phyloP scores from a whole-genome alignment of 1,139 yeast species.

The Debaryomyces nepalensis region DNA sequence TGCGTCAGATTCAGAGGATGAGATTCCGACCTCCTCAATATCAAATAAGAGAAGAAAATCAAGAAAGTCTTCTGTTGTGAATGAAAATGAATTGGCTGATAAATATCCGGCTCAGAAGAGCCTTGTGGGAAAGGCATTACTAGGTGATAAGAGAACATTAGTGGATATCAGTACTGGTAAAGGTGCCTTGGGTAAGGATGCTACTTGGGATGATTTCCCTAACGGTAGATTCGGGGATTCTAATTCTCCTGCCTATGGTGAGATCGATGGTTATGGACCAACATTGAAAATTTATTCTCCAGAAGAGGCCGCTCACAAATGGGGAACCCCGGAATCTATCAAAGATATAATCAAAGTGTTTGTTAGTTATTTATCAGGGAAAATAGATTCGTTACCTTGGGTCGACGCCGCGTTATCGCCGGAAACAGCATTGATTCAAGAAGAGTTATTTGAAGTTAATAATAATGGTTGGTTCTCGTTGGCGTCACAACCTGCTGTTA shows the following conservation, averaged over 20 bases:
- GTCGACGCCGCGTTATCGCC: constrained; percentile 82
- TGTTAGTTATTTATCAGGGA: constrained; percentile 73
- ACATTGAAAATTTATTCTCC: constrained; percentile 72
- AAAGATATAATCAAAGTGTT: constrained; percentile 72
- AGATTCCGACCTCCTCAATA: constrained; percentile 16
- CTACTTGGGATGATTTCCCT: constrained; percentile 98
- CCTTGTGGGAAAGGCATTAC: constrained; percentile 31
- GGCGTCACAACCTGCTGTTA: constrained; percentile 94
- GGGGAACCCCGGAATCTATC: constrained; percentile 80
- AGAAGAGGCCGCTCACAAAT: constrained; percentile 68
- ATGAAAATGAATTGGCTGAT: constrained; percentile 53
- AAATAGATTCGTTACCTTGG: constrained; percentile 86
- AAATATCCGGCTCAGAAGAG: constrained; percentile 28
- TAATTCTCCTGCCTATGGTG: constrained; percentile 96
- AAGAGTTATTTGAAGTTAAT: constrained; percentile 80
- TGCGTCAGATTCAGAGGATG: constrained; percentile 40
- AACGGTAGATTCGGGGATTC: constrained; percentile 98
- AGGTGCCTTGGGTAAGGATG: constrained; percentile 86
- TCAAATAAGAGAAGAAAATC: constrained; percentile 44
- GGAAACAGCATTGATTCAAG: constrained; percentile 92
- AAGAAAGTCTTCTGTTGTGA: constrained; percentile 50
- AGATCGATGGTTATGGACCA: constrained; percentile 96
- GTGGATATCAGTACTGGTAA: constrained; percentile 83
- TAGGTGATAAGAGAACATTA: constrained; percentile 53
- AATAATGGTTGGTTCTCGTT: constrained; percentile 79